Base-by-base conservation (phyloP, 345 rosid species). In the Arabidopsis arenosa region DNA sequence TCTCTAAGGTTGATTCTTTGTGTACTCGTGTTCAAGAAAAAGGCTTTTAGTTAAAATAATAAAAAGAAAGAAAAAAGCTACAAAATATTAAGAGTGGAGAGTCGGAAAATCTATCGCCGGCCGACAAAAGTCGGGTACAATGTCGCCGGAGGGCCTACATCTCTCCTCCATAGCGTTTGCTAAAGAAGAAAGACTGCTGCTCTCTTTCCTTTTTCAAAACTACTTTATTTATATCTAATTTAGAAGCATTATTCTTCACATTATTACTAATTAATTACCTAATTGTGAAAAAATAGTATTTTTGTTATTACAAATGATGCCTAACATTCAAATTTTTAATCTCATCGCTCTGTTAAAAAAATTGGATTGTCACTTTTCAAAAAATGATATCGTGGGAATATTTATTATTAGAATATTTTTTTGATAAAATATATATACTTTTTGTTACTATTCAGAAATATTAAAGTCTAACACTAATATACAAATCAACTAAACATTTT, bases 71-170 rank as follows among this genome's bases (percentile, higher is more conserved):
- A 14, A n/a, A 14, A 45, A 63, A 44, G 60, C 12, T 0, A 8
- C 0, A 33, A 56, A n/a, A 4, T 65, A 39, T 18, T 3, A 14
- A 40, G 71, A 76, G 75, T 70, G 72, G 72, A 76, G 76, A 73
- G 82, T 85, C 83, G 86, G 87, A 86, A 56, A 72, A 76, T 81
- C 77, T 86, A 85, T 81, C 75, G 86, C 85, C 87, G 89, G 90
- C 90, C 83, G 90, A 85, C 85, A 81, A 74, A 77, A 82, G 69
- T 44, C 35, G 47, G 53, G 18, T 8, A 14, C 66, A 70, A 47
- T 68, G 37, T 70, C 72, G 72, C 66, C 76, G 76, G 60, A 13
- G 72, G 80, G 52, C 76, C 80, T 77, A 70, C 76, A 14, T 48
- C 44, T 39, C 6, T 23, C 2, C 44, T 48, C n/a, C 26, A 13